Base-by-base conservation (phyloP, 768 basidiomycete species). In the Lyophyllum shimeji region DNA sequence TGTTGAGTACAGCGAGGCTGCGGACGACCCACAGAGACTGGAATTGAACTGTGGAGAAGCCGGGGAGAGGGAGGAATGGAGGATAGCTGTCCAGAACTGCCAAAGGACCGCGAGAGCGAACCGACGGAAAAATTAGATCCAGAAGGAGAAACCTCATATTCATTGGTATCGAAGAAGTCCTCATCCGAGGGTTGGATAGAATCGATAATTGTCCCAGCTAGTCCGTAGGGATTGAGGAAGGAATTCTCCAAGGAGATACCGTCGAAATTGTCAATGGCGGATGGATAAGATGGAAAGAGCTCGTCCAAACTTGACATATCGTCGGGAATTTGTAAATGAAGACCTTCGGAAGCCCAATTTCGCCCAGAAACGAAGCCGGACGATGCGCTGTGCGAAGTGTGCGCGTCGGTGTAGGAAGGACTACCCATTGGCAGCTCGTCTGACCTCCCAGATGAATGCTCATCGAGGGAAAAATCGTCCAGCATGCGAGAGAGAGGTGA, bases 401-500 rank as follows among this genome's bases (percentile, higher is more conserved):
- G 53, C 25, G 58, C 56, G 13, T 17, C n/a, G 7, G 6, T 23
- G 49, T 46, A 60, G 18, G 18, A 33, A 33, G 47, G 8, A n/a
- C n/a, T n/a, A n/a, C 48, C 47, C 3, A n/a, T 17, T 27, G 24
- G 12, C 23, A 21, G 27, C 9, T 53, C 44, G 11, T 61, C 55
- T 29, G 13, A 44, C 46, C 3, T 20, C 2, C 25, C 49, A 23
- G 55, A 23, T 17, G 20, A 46, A 12, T 8, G 20, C 1, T 57
- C 56, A 20, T 15, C 39, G 20, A 60, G 11, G 0, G 50, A 46
- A 11, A 60, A 48, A 2, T 52, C 50, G 4, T 44, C 11, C 1
- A 60, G 20, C 27, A 44, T 42, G 12, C 18, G 3, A 3, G 53
- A 17, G 17, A 60, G 9, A 6, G 60, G 60, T 21, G 60, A 60